phyloP scores from a whole-genome alignment of 83 land plant species.

The Thuja plicata region DNA sequence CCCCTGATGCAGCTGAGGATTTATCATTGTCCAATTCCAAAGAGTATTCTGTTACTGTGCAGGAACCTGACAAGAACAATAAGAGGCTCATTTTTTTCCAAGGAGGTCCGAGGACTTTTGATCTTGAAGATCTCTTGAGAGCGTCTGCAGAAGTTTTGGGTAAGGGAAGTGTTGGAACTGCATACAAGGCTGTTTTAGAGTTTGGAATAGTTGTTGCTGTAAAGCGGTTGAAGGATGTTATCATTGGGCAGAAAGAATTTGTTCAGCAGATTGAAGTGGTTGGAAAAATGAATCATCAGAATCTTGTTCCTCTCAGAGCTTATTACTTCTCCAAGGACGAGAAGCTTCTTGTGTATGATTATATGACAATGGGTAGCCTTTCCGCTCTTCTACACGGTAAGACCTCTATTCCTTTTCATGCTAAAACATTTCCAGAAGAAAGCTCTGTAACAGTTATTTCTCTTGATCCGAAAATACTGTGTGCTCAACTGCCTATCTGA shows the following conservation, averaged over 20 bases:
- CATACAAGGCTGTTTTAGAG: conserved; percentile 90
- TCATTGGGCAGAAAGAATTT: conserved; percentile 63
- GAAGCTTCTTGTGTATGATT: conserved; percentile 95
- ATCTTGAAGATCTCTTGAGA: conserved; percentile 25
- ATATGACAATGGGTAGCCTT: conserved; percentile 86
- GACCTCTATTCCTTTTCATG: background rate
- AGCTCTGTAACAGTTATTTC: background rate
- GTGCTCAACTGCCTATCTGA: background rate
- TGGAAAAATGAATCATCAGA: conserved; percentile 70
- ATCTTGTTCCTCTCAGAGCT: conserved; percentile 78
- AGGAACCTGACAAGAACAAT: conserved; percentile 2
- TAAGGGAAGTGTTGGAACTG: conserved; percentile 90
- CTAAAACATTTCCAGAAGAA: background rate
- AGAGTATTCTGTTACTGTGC: background rate
- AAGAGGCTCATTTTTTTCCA: conserved; percentile 21
- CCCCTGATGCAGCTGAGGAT: background rate
- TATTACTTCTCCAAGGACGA: conserved; percentile 85
- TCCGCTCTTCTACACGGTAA: conserved; percentile 87
- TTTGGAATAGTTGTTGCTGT: conserved; percentile 71
- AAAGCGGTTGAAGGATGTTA: conserved; percentile 84
- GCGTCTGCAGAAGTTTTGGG: conserved; percentile 86
- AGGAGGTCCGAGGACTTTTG: background rate
- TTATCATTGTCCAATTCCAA: conserved; percentile 24
- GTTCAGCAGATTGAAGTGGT: conserved; percentile 71
- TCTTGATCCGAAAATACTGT: background rate